Conservation (phyloP, 352 stramenopile species). For the Pythium scleroteichum region DNA sequence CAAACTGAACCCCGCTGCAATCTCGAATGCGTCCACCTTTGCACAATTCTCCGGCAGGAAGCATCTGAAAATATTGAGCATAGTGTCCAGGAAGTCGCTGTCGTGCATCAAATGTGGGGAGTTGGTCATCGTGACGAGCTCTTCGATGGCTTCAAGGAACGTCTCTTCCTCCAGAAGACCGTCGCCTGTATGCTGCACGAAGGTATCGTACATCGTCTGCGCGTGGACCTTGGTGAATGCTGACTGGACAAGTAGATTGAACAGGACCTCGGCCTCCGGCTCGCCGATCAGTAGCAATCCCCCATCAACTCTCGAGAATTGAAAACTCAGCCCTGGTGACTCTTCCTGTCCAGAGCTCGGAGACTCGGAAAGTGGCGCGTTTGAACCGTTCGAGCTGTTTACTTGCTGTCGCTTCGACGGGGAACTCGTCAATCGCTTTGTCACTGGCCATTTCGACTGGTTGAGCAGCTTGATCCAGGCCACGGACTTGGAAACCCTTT, state of each 20-base stretch:
- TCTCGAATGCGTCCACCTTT: conserved; percentile 80
- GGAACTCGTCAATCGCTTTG: conserved; percentile 38
- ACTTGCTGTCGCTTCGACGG: conserved; percentile 11
- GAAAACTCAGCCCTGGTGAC: conserved; percentile 50
- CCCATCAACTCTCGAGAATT: conserved; percentile 69
- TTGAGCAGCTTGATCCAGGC: conserved; percentile 77
- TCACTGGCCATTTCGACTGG: conserved; percentile 64
- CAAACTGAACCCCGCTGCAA: conserved; percentile 79
- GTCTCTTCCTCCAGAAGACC: conserved; percentile 82
- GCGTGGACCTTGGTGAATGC: conserved; percentile 72
- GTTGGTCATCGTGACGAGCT: conserved; percentile 79
- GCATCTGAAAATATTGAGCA: conserved; percentile 73
- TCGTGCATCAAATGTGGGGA: conserved; percentile 72
- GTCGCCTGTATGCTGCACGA: conserved; percentile 83
- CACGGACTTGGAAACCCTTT: conserved; percentile 46
- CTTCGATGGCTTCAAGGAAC: conserved; percentile 78
- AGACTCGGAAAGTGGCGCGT: conserved; percentile 18
- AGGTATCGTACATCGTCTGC: conserved; percentile 84
- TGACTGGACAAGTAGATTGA: conserved; percentile 62
- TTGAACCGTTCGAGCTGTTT: neutral
- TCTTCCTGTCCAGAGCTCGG: conserved; percentile 21
- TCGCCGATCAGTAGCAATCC: conserved; percentile 59
- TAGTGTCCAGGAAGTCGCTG: conserved; percentile 71
- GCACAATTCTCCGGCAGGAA: conserved; percentile 67
- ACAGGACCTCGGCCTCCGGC: conserved; percentile 57